phyloP scores from a whole-genome alignment of 73 alveolate species.

The Strombidium stylifer region DNA sequence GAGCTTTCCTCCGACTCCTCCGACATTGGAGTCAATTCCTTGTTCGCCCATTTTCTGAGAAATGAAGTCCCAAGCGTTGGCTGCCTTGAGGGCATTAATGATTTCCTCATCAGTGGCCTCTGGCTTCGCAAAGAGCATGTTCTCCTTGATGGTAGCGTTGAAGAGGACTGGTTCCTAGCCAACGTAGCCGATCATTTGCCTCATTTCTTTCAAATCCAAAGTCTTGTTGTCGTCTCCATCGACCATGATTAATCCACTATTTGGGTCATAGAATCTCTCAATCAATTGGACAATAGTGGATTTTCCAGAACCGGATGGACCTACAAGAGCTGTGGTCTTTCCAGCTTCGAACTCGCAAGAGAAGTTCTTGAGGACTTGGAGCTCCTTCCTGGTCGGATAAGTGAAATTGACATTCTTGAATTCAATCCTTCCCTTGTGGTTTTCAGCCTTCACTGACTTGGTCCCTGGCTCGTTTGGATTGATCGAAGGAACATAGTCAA shows the following conservation, averaged over 20 bases:
- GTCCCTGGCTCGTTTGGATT: slow-evolving; percentile 1
- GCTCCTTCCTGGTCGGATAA: slow-evolving; percentile 82
- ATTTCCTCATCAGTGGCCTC: slow-evolving; percentile 88
- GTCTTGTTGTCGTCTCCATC: slow-evolving; percentile 71
- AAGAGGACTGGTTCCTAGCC: slow-evolving; percentile 94
- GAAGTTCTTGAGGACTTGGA: slow-evolving; percentile 11
- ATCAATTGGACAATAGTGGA: slow-evolving; percentile 86
- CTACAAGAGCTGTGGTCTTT: slow-evolving; percentile 83
- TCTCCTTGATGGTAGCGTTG: slow-evolving; percentile 74
- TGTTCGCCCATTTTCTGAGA: background rate
- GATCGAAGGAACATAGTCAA: slow-evolving; percentile 65
- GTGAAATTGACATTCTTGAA: slow-evolving; percentile 78
- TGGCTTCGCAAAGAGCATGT: slow-evolving; percentile 73
- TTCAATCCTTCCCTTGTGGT: slow-evolving; percentile 67
- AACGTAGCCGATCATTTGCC: slow-evolving; percentile 86
- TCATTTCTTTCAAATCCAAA: slow-evolving; percentile 57
- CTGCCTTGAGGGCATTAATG: slow-evolving; percentile 77
- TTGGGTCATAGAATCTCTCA: slow-evolving; percentile 90
- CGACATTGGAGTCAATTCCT: slow-evolving; percentile 61
- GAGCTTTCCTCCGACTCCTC: slow-evolving; percentile 59
- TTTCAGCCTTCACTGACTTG: background rate
- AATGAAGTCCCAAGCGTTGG: slow-evolving; percentile 62
- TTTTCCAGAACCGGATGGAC: slow-evolving; percentile 95
- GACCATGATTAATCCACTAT: slow-evolving; percentile 68
- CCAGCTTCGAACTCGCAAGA: slow-evolving; percentile 62